Conservation (phyloP, 306 rosid genomes). For the Crotalaria pallida region DNA sequence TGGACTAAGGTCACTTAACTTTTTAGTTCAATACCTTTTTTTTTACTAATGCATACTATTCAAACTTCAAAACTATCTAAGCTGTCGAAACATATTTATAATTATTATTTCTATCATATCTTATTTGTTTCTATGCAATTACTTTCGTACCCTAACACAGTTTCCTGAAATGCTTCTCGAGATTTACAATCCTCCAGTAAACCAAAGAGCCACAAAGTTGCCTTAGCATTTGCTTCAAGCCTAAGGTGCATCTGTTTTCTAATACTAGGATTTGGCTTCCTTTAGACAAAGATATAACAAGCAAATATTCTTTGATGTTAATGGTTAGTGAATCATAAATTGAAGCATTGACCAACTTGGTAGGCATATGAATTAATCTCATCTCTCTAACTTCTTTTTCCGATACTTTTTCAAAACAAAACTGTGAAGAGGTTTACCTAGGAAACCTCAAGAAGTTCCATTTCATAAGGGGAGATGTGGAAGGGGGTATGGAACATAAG, state of each 20-base stretch:
- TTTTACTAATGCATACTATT: not conserved
- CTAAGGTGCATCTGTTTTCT: constrained; percentile 71
- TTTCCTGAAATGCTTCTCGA: constrained; percentile 31
- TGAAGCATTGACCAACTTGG: not conserved
- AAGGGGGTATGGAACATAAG: too few relatives aligned
- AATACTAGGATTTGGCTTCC: constrained; percentile 63
- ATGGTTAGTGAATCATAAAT: constrained; percentile 49
- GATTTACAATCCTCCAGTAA: constrained; percentile 47
- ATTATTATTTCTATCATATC: constrained; percentile 14
- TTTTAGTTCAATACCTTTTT: not conserved
- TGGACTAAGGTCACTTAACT: too few relatives aligned
- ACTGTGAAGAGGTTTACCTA: too few relatives aligned
- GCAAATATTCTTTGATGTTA: constrained; percentile 80
- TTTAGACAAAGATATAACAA: constrained; percentile 69
- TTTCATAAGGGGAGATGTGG: too few relatives aligned
- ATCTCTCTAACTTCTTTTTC: too few relatives aligned
- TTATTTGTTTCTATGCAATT: too few relatives aligned
- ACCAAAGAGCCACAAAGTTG: constrained; percentile 65
- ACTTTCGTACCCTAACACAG: too few relatives aligned
- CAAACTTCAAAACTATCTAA: not conserved
- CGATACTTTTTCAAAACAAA: too few relatives aligned
- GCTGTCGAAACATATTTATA: not conserved
- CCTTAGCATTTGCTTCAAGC: constrained; percentile 81
- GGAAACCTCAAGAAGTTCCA: too few relatives aligned
- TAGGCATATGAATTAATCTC: not conserved